Percentiles rank a stretch among this genome's conserved stretches.
These are phyloP conservation scores for Vicia faba DNA, from an alignment of 306 rosid species.

Conservation along the genomic window DNA sequence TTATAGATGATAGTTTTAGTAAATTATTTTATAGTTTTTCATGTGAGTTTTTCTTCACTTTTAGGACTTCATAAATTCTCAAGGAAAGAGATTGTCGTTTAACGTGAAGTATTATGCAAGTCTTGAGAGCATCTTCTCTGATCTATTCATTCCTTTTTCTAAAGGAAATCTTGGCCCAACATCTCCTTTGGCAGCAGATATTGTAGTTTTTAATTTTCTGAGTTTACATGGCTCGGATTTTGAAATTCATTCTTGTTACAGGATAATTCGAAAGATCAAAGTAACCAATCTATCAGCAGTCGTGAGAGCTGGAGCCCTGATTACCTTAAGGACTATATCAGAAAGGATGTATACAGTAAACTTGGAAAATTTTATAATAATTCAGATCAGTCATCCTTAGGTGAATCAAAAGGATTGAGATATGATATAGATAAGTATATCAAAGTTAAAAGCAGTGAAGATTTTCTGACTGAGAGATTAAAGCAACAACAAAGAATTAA, in stretches of 20 bases:
- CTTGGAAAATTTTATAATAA: slow-evolving; percentile 41
- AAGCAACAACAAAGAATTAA: slow-evolving; percentile 61
- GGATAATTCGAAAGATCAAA: slow-evolving; percentile 51
- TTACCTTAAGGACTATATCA: slow-evolving; percentile 47
- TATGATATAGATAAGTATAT: slow-evolving; percentile 73
- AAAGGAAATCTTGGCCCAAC: too few species aligned
- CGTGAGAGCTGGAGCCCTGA: slow-evolving; percentile 91
- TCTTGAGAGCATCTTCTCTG: too few species aligned
- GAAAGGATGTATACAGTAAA: slow-evolving; percentile 50
- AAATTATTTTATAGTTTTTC: too few species aligned
- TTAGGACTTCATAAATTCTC: too few species aligned
- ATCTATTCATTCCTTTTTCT: too few species aligned
- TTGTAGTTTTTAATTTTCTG: slow-evolving; percentile 22
- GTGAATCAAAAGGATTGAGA: slow-evolving; percentile 48
- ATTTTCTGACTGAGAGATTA: slow-evolving; percentile 65
- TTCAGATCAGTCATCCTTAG: slow-evolving; percentile 36
- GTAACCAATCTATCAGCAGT: slow-evolving; percentile 64
- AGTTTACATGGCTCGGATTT: not conserved
- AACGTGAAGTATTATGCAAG: too few species aligned
- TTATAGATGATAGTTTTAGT: too few species aligned
- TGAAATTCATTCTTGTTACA: slow-evolving; percentile 39
- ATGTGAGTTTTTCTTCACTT: too few species aligned
- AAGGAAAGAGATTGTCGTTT: too few species aligned
- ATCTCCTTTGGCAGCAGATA: too few species aligned
- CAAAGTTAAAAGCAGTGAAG: slow-evolving; percentile 61